Base-by-base conservation (phyloP, 129 eudicot genomes). In the Pseudognaphalium luteoalbum region DNA sequence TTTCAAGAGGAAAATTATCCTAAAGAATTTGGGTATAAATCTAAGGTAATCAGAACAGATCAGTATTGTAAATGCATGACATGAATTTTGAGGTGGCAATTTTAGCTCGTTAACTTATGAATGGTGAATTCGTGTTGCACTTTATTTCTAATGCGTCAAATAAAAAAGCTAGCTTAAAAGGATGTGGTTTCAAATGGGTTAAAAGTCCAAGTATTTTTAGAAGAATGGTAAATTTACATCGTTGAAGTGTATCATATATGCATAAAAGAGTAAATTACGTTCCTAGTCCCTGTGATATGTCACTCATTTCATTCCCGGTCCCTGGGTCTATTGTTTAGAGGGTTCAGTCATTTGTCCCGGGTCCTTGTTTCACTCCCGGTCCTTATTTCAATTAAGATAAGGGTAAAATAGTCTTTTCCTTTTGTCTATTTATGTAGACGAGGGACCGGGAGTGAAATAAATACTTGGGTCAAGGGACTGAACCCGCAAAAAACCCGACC, bases 1-100 rank as follows among this genome's bases (percentile, higher is more conserved):
- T 91, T 91, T 70, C 91, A 86, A 80, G 98, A 93, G 51, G 93
- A 87, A 60, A 93, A 93, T 76, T 93, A 91, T 67, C 93, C 98
- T 2, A 69, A 77, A 21, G 98, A 93, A 75, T 93, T 83, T 75
- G 88, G 89, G 25, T 93, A 93, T 79, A 93, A 93, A 80, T 93
- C 98, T n/a, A 91, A 93, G 97, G 97, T 91, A 71, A 25, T 44
- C 7, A 70, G 25, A 52, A 39, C 41, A 20, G 22, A 22, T n/a
- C 39, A 20, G 25, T 54, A 59, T 51, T 67, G 50, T n/a, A 34
- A 52, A 71, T 35, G 63, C 28, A 58, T 61, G 42, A 50, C 52
- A 59, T 74, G 63, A 12, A 17, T 16, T 35, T 7, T 19, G 65
- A 59, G 34, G 29, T 59, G 65, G 65, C 30, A 59, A 9, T 59